Evolutionary conservation across 1,284 basidiomycete species (phyloP), one percentile per base, ranked within the genome.

Genomic region (Ceratobasidium sp.): DNA sequence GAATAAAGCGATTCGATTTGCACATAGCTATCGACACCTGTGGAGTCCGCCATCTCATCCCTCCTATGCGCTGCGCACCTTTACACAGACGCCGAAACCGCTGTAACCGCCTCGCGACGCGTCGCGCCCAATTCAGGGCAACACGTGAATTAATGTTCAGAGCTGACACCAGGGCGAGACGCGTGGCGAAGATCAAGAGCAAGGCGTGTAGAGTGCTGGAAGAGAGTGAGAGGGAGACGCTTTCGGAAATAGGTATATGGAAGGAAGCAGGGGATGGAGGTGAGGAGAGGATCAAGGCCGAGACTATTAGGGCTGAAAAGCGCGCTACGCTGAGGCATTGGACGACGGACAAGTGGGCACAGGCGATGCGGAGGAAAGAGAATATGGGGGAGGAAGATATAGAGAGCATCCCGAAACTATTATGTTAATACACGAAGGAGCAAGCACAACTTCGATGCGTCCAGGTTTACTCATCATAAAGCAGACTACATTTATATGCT

Each of bases 121-220:
- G 96, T 0, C 89, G 94, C 0, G 88, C 87, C 0, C 93, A 96
- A 80, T 87, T 98, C 16, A 88, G 93, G 19, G 88, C 90, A 79
- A 95, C 95, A 88, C 90, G 97, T 39, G 96, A 98, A 79, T 86
- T 98, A 62, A 93, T 96, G 86, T 98, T 98, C 84, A 90, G 96
- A 3, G 95, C 94, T 0, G 96, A 99, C 79, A 85, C 90, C 48
- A 97, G 97, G 81, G 94, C 95, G 11, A 94, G 93, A 80, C 89
- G 96, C 11, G 87, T 98, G 9, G 89, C 92, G 49, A 98, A 98
- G 84, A 98, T 99, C 84, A 98, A 99, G 86, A 93, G 91, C 82
- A 98, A 97, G 83, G 90, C 94, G 2, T 98, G 95, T 81, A 87
- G 96, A 46, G 92, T 93, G 78, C 87, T 98, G 62, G 90, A 90